phyloP scores from a whole-genome alignment of 306 rosid genomes.

The Fragaria iinumae region DNA sequence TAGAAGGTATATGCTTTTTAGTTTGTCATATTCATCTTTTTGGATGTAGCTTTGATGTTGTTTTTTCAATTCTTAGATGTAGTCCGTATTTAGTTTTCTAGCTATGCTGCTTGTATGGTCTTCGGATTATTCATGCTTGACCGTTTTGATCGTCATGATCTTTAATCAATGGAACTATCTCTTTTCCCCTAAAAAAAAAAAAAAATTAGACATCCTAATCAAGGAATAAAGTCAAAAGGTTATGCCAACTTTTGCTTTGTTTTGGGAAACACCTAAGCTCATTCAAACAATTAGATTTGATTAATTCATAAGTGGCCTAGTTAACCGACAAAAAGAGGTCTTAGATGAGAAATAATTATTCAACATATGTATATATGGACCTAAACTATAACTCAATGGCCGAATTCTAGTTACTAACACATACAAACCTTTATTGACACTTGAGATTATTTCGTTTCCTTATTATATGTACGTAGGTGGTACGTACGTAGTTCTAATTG shows the following conservation, averaged over 20 bases:
- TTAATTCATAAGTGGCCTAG: neutral
- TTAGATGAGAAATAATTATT: neutral
- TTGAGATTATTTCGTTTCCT: neutral
- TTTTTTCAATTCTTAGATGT: too few relatives aligned
- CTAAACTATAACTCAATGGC: neutral
- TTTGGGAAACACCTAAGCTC: conserved; percentile 12
- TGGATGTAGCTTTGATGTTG: too few relatives aligned
- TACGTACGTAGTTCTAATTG: too few relatives aligned
- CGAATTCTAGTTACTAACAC: neutral
- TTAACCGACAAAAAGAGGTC: conserved; percentile 13
- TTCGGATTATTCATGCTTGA: too few relatives aligned
- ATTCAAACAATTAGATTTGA: conserved; percentile 6
- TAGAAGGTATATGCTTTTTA: too few relatives aligned
- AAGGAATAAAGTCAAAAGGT: conserved; percentile 16
- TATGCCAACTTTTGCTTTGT: conserved; percentile 17
- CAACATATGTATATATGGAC: neutral
- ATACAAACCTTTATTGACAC: neutral
- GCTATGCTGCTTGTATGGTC: too few relatives aligned
- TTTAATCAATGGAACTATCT: too few relatives aligned
- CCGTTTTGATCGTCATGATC: too few relatives aligned
- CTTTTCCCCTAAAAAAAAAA: too few relatives aligned
- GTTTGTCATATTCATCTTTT: too few relatives aligned
- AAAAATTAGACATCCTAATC: neutral
- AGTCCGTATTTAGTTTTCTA: too few relatives aligned
- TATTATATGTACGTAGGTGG: neutral